These are phyloP conservation scores for Drechslerella stenobrocha DNA, from an alignment of 2,329 filamentous ascomycete genomes.

Conservation along the genomic window DNA sequence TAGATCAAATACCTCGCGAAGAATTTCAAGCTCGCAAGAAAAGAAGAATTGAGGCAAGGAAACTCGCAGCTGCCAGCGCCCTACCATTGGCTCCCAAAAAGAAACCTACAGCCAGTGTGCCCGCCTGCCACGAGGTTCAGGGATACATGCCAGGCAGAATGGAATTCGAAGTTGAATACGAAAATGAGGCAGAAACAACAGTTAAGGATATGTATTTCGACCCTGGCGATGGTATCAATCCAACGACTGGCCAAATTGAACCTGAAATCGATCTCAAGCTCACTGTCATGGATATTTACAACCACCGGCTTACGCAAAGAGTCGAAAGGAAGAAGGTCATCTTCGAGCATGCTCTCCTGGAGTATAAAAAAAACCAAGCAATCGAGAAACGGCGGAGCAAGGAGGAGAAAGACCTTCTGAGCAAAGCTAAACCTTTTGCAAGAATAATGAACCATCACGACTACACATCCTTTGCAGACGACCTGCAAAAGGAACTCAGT, in stretches of 20 bases:
- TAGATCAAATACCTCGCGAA: slow-evolving; percentile 80
- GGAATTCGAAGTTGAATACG: slow-evolving; percentile 96
- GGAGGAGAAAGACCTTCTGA: slow-evolving; percentile 86
- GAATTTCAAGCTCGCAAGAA: slow-evolving; percentile 94
- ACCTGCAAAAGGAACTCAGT: slow-evolving; percentile 86
- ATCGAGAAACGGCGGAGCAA: slow-evolving; percentile 93
- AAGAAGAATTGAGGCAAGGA: slow-evolving; percentile 84
- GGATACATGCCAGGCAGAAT: slow-evolving; percentile 97
- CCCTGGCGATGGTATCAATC: slow-evolving; percentile 88
- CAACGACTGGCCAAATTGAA: slow-evolving; percentile 79
- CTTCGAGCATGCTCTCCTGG: slow-evolving; percentile 89
- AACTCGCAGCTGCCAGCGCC: slow-evolving; percentile 81
- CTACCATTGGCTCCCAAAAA: slow-evolving; percentile 84
- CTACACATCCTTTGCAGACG: slow-evolving; percentile 81
- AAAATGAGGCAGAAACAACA: slow-evolving; percentile 96
- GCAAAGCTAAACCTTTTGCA: slow-evolving; percentile 93
- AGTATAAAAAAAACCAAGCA: slow-evolving; percentile 88
- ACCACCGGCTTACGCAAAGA: slow-evolving; percentile 82
- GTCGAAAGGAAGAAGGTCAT: slow-evolving; percentile 95
- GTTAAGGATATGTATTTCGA: slow-evolving; percentile 99
- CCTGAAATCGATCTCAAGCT: slow-evolving; percentile 97
- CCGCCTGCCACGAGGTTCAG: slow-evolving; percentile 95
- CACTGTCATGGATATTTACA: slow-evolving; percentile 98
- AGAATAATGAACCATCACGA: slow-evolving; percentile 94
- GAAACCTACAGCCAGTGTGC: slow-evolving; percentile 92